Percentiles rank a stretch among this genome's conserved stretches.
phyloP scores from a whole-genome alignment of 2,329 filamentous ascomycete genomes.

The Talaromyces albobiverticillius region DNA sequence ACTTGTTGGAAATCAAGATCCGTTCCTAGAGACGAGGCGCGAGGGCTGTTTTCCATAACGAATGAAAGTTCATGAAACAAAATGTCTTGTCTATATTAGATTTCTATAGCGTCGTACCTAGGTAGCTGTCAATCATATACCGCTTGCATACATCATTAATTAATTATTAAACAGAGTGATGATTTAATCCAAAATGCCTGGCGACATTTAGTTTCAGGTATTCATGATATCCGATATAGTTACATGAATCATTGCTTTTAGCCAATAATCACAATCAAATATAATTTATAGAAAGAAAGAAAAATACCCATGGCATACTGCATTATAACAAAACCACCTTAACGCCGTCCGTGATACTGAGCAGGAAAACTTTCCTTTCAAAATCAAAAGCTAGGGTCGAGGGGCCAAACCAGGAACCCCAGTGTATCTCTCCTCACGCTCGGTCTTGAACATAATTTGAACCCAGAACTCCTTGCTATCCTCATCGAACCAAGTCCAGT shows the following conservation, averaged over 20 bases:
- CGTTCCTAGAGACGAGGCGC: background rate
- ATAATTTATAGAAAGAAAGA: background rate
- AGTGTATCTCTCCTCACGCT: conserved; percentile 85
- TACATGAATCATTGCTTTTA: background rate
- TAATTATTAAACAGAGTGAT: background rate
- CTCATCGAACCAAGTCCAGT: conserved; percentile 93
- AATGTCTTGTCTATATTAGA: background rate
- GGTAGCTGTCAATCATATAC: background rate
- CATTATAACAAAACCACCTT: background rate
- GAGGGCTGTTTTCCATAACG: background rate
- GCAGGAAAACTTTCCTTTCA: conserved; percentile 18
- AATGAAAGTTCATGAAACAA: background rate
- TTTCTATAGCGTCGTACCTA: background rate
- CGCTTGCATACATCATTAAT: background rate
- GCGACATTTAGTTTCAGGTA: background rate
- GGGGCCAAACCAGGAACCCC: conserved; percentile 64
- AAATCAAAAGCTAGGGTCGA: conserved; percentile 25
- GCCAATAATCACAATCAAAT: background rate
- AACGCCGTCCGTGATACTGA: background rate
- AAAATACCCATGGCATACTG: background rate
- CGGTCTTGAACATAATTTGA: conserved; percentile 97
- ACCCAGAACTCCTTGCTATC: conserved; percentile 98
- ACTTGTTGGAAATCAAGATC: background rate
- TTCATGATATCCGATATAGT: background rate
- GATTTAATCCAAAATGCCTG: background rate